Percentiles rank a stretch among this genome's conserved stretches.
These are phyloP conservation scores for Aspergillus proliferans DNA, from an alignment of 2,329 filamentous ascomycete species.

Conservation along the genomic window DNA sequence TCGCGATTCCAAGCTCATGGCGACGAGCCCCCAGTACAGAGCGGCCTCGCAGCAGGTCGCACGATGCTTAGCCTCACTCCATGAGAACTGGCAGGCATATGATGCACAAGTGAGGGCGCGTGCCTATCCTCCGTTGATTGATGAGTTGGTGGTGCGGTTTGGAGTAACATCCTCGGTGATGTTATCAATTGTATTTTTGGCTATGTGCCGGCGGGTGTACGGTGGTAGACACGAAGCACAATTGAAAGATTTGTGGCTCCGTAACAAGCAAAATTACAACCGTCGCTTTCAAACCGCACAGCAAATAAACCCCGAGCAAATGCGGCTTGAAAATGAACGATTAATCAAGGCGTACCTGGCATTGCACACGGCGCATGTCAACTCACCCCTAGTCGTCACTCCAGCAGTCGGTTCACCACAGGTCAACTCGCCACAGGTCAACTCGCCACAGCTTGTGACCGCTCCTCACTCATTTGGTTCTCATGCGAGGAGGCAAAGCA, in stretches of 20 bases:
- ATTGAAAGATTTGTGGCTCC: slow-evolving; percentile 14
- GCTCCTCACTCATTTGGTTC: background rate
- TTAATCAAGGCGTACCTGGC: slow-evolving; percentile 14
- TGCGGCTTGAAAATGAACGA: slow-evolving; percentile 10
- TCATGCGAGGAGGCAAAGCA: background rate
- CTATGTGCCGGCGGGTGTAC: slow-evolving; percentile 24
- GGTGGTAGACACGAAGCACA: slow-evolving; percentile 6
- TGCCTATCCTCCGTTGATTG: slow-evolving; percentile 51
- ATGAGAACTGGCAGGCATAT: slow-evolving; percentile 35
- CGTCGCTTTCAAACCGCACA: slow-evolving; percentile 6
- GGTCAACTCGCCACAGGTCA: background rate
- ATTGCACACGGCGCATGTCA: slow-evolving; percentile 4
- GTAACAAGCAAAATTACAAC: slow-evolving; percentile 14
- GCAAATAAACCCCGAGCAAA: slow-evolving; percentile 3
- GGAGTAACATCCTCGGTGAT: slow-evolving; percentile 47
- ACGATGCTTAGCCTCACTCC: slow-evolving; percentile 41
- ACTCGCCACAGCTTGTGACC: background rate
- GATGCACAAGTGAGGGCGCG: slow-evolving; percentile 27
- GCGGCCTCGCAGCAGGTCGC: slow-evolving; percentile 34
- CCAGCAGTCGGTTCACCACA: background rate
- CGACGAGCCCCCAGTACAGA: slow-evolving; percentile 28
- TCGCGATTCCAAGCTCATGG: slow-evolving; percentile 20
- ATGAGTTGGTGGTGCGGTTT: slow-evolving; percentile 49
- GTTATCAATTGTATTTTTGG: slow-evolving; percentile 48
- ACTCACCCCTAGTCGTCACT: background rate